Percentiles rank a stretch among this genome's conserved stretches.
Evolutionary conservation across 768 basidiomycete species (phyloP).

Genomic region (Tulasnella sp.): DNA sequence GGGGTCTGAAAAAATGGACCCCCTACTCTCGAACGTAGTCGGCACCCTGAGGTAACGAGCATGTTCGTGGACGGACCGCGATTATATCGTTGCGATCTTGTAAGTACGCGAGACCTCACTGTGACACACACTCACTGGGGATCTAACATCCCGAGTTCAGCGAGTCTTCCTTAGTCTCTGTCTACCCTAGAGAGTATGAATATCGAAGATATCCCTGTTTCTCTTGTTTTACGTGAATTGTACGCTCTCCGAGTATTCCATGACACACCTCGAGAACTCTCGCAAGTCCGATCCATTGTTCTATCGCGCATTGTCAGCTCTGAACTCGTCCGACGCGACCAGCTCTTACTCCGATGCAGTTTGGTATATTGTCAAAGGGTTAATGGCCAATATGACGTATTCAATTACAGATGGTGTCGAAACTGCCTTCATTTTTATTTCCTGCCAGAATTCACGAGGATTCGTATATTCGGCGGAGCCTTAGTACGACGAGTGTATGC

Average conservation of each 20-base stretch:
- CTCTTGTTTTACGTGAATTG: neutral
- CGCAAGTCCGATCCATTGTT: neutral
- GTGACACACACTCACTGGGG: neutral
- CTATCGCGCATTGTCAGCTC: neutral
- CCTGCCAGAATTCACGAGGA: neutral
- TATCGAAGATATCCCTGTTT: neutral
- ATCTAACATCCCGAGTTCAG: neutral
- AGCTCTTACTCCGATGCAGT: neutral
- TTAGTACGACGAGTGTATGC: neutral
- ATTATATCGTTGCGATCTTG: too few species aligned
- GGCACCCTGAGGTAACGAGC: too few species aligned
- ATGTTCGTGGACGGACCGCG: too few species aligned
- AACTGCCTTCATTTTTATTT: neutral
- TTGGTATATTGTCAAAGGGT: neutral
- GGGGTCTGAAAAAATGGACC: too few species aligned
- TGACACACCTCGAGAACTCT: neutral
- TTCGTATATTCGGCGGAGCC: neutral
- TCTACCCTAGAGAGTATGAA: neutral
- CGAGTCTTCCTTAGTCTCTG: neutral
- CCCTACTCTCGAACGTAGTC: too few species aligned
- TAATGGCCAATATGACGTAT: neutral
- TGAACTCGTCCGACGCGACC: neutral
- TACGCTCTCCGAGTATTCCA: neutral
- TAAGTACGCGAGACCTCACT: neutral
- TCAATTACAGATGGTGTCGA: neutral